These are phyloP conservation scores for Xylaria polymorpha DNA, from an alignment of 2,329 filamentous ascomycete genomes.

Conservation along the genomic window DNA sequence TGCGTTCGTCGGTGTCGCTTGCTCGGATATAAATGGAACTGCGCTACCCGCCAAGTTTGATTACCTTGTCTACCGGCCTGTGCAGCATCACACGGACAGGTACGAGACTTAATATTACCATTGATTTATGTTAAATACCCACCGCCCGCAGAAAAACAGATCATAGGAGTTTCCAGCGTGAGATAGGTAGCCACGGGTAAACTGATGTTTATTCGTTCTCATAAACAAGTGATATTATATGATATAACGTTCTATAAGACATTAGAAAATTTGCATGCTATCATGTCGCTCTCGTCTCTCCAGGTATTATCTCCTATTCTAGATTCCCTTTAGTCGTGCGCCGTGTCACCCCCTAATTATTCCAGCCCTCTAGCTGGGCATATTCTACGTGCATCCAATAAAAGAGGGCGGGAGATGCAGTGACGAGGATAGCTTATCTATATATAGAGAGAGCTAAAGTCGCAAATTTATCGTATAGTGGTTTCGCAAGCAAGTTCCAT, in stretches of 20 bases:
- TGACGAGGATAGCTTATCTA: too few relatives aligned
- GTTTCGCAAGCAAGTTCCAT: background rate
- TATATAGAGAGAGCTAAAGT: background rate
- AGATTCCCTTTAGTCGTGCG: background rate
- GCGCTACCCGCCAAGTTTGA: slow-evolving; percentile 61
- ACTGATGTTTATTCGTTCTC: background rate
- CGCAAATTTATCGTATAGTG: background rate
- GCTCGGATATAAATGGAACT: slow-evolving; percentile 66
- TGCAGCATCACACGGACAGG: slow-evolving; percentile 59
- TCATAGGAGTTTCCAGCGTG: background rate
- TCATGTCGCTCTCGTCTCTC: background rate
- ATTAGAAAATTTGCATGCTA: background rate
- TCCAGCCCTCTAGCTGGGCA: background rate
- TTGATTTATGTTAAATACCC: too few relatives aligned
- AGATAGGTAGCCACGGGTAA: background rate
- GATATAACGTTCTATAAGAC: background rate
- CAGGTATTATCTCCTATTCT: background rate
- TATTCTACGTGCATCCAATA: too few relatives aligned
- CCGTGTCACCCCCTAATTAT: too few relatives aligned
- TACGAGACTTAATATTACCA: slow-evolving; percentile 56
- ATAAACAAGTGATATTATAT: background rate
- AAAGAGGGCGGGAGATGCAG: too few relatives aligned
- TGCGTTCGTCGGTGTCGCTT: slow-evolving; percentile 68
- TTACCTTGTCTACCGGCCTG: slow-evolving; percentile 63
- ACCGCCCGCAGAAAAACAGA: background rate